Conservation (phyloP, 257 asterid species). For the Galeopsis tetrahit region DNA sequence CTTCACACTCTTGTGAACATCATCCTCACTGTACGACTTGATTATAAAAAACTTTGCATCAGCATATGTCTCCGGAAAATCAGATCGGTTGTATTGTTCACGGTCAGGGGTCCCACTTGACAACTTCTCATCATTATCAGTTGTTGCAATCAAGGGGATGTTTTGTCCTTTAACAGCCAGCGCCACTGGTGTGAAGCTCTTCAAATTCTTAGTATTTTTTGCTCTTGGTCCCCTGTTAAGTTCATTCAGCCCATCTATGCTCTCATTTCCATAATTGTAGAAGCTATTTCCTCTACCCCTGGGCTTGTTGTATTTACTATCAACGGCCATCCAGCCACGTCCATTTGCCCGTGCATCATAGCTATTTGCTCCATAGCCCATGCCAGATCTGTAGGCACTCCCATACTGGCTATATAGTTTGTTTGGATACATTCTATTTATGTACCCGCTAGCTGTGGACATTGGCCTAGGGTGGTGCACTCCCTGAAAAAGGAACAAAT, state of each 20-base stretch:
- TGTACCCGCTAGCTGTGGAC: constrained; percentile 54
- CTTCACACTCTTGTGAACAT: constrained; percentile 73
- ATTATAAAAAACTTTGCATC: constrained; percentile 70
- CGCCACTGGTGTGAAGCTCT: constrained; percentile 51
- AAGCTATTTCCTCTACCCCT: constrained; percentile 58
- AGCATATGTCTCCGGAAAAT: constrained; percentile 51
- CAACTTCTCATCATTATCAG: constrained; percentile 46
- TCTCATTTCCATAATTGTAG: constrained; percentile 50
- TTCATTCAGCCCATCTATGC: constrained; percentile 65
- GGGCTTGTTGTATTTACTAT: constrained; percentile 63
- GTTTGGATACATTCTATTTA: constrained; percentile 55
- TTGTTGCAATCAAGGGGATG: constrained; percentile 42
- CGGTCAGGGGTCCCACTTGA: constrained; percentile 44
- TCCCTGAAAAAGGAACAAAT: constrained; percentile 41
- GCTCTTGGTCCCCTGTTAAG: constrained; percentile 78
- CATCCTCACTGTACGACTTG: constrained; percentile 75
- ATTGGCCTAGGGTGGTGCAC: constrained; percentile 50
- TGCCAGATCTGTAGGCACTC: constrained; percentile 53
- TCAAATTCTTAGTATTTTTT: constrained; percentile 50
- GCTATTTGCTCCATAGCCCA: constrained; percentile 56
- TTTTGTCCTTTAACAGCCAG: constrained; percentile 65
- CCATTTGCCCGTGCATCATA: constrained; percentile 53
- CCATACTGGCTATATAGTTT: constrained; percentile 63
- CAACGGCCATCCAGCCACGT: constrained; percentile 62
- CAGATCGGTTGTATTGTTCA: constrained; percentile 60